Conservation (phyloP, 805 yeast species). For the Wickerhamiella vanderwaltii region DNA sequence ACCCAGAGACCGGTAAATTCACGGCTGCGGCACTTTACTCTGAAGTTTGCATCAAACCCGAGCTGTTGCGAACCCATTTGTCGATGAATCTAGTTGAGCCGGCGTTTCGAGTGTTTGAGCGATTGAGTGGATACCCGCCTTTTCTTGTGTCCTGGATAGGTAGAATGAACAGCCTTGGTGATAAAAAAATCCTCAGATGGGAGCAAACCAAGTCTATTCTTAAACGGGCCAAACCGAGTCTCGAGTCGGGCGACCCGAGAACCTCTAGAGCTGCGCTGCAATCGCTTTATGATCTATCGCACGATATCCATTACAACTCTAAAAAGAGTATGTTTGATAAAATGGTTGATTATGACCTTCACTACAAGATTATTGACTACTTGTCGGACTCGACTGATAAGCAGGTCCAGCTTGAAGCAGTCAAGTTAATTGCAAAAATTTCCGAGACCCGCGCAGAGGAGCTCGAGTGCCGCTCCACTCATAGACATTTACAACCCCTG, state of each 20-base stretch:
- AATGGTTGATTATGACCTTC: slow-evolving; percentile 2
- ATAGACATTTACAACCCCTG: not conserved
- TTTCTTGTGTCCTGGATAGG: not conserved
- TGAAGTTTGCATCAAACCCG: not conserved
- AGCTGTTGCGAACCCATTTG: not conserved
- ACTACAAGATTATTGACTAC: not conserved
- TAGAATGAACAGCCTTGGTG: not conserved
- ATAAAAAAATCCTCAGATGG: not conserved
- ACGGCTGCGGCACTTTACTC: not conserved
- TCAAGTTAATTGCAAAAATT: not conserved
- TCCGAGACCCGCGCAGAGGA: slow-evolving; percentile 1
- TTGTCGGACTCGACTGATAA: not conserved
- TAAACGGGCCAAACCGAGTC: not conserved
- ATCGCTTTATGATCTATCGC: not conserved
- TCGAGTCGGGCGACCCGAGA: not conserved
- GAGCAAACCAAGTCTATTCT: not conserved
- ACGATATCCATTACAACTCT: not conserved
- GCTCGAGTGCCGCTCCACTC: not conserved
- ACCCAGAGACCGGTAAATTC: not conserved
- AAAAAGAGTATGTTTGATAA: slow-evolving; percentile 2
- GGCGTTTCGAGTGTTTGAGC: not conserved
- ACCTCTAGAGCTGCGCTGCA: not conserved
- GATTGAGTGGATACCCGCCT: not conserved
- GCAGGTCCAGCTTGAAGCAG: not conserved
- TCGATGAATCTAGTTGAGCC: not conserved